Evolutionary conservation across 2,329 filamentous ascomycete genomes (phyloP), one percentile per base, ranked within the genome.

Genomic region (Aspergillus clavatus): DNA sequence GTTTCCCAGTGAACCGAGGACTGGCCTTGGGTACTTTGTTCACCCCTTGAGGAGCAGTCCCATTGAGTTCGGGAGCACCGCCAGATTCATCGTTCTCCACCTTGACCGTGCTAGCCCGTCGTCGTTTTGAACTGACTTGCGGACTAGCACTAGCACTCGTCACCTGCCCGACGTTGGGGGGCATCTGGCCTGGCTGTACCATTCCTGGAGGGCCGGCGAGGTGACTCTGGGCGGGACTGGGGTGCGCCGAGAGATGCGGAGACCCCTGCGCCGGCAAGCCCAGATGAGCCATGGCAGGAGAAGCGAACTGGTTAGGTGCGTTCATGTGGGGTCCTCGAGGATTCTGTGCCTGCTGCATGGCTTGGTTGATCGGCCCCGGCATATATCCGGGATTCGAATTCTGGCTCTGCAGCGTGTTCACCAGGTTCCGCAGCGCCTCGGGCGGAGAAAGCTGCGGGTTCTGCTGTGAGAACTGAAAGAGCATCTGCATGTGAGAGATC

Each of bases 111-210:
- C 80, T 83, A 21, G 74, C 65, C 48, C 81, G 71, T 48, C 81
- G 74, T 47, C 77, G 70, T 64, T 84, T 84, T 56, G 74, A 75
- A 38, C 69, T 75, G 35, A 81, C 74, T 54, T 79, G 82, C 2
- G 81, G 81, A 53, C 80, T 83, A 4, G 81, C 82, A 53, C 80
- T 83, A 24, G 79, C 78, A 55, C 78, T 82, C 7, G 75, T 71
- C 3, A 71, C 74, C 52, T 69, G 63, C 44, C 58, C 66, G 42
- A 61, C 77, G 61, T 73, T 79, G 11, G 69, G 65, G 51, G 74
- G 78, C n/a, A 75, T 74, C 38, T 78, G 57, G 70, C 79, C 60
- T 74, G 80, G 78, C 38, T 75, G 72, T 40, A 77, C 70, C 77
- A 83, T 81, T 19, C 70, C 66, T 54, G 73, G 58, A 49, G 75